phyloP scores from a whole-genome alignment of 2,329 filamentous ascomycete species.

The Penicillium paneum region DNA sequence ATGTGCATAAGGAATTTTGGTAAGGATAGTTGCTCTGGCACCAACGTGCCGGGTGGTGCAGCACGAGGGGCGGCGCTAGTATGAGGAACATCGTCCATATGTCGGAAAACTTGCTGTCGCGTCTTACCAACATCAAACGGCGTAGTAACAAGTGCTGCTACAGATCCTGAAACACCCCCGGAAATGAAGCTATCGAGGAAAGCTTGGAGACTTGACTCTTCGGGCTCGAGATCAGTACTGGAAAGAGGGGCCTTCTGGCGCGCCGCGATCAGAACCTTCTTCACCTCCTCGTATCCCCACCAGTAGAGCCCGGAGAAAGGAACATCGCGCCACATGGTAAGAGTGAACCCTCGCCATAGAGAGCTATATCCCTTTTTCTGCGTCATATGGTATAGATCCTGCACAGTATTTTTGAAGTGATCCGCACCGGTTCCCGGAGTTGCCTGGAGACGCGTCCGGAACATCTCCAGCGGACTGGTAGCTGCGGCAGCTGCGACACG shows the following conservation, averaged over 20 bases:
- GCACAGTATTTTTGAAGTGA: conserved; percentile 75
- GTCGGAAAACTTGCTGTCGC: conserved; percentile 76
- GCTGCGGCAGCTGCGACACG: conserved; percentile 75
- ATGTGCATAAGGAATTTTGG: conserved; percentile 84
- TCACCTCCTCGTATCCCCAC: conserved; percentile 91
- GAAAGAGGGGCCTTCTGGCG: conserved; percentile 50
- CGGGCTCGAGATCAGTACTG: conserved; percentile 61
- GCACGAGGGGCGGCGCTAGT: conserved; percentile 13
- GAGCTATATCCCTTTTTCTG: conserved; percentile 70
- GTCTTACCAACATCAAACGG: conserved; percentile 99
- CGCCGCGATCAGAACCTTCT: conserved; percentile 66
- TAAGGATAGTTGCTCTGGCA: conserved; percentile 75
- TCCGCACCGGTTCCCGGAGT: conserved; percentile 57
- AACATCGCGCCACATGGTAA: conserved; percentile 95
- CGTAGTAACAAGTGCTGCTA: conserved; percentile 84
- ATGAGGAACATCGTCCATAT: conserved; percentile 45
- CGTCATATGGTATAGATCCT: conserved; percentile 76
- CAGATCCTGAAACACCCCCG: conserved; percentile 75
- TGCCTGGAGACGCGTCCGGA: conserved; percentile 87
- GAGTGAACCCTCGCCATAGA: conserved; percentile 82
- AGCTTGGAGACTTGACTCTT: conserved; percentile 49
- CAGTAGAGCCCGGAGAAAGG: conserved; percentile 97
- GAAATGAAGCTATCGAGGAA: conserved; percentile 87
- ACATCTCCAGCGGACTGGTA: conserved; percentile 90
- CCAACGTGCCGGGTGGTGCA: conserved; percentile 16